Base-by-base conservation (phyloP, 2,329 filamentous ascomycete species). In the Colletotrichum spaethianum region DNA sequence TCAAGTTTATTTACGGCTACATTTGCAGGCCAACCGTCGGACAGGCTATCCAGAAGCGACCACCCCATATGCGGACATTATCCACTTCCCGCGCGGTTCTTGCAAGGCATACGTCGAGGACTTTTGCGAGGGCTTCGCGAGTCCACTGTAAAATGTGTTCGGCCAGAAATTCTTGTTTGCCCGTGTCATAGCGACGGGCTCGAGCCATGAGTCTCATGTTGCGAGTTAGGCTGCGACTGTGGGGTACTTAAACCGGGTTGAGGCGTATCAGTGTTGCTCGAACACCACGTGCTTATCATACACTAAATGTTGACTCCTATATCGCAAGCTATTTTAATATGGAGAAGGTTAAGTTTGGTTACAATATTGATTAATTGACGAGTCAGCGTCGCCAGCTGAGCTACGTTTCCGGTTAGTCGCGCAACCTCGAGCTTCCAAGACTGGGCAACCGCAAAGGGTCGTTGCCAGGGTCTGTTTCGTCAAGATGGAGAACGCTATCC, bases 391-490 rank as follows among this genome's bases (percentile, higher is more conserved):
- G 44, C 38, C 16, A 53, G 14, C 26, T 53, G 44, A 44, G 59
- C 46, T 72, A 57, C 65, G 12, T 3, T 59, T 63, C 64, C 57
- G 69, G 69, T 40, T 69, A 72, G 57, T 44, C 23, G 9, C 52
- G 23, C 61, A 23, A 33, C 28, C 65, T 23, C 40, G 50, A 18
- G 59, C 50, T 48, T 69, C 44, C 60, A 48, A 38, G 40, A 60
- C 44, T 18, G 53, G 64, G 23, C 14, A 28, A 53, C 12, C 44
- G 36, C 57, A 50, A 53, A 46, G 18, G 53, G 57, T 53, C 31
- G 36, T 33, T 57, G 14, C 52, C 70, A 72, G 65, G 70, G 70
- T 64, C 68, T 60, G 70, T 72, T 72, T 72, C 65, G 70, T 31
- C 36, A 53, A 42, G 38, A 72, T 64, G 65, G 70, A 31, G 65